A percentile compares a stretch with the other conserved stretches of the same genome.
phyloP scores from a whole-genome alignment of 2,329 filamentous ascomycete species.

The Xylariaceae sp. region DNA sequence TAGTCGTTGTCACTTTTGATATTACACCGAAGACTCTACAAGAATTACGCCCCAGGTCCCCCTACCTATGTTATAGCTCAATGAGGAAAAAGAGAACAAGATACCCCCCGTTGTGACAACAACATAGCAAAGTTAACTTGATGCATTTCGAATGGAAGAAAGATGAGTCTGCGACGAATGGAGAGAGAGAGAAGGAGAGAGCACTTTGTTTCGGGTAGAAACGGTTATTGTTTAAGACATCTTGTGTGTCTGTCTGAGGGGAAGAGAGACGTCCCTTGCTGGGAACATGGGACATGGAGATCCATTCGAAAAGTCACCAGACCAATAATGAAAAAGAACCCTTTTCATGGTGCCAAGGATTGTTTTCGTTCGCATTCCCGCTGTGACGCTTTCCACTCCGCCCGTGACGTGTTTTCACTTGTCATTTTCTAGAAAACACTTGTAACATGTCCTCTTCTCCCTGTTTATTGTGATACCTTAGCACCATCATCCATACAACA shows the following conservation, averaged over 20 bases:
- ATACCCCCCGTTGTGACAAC: slow-evolving; percentile 1
- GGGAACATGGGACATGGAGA: no score
- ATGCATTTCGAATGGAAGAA: not conserved
- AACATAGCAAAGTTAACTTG: not conserved
- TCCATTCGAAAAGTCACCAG: not conserved
- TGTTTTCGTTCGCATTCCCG: no score
- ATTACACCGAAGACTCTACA: not conserved
- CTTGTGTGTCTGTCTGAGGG: no score
- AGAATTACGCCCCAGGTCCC: not conserved
- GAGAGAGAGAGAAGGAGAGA: not conserved
- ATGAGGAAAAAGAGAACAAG: not conserved
- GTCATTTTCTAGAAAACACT: no score
- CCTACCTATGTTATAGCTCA: not conserved
- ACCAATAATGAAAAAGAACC: not conserved
- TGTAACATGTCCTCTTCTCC: no score
- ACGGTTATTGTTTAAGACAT: not conserved
- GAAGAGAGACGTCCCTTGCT: no score
- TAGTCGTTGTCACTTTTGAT: not conserved
- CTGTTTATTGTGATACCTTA: no score
- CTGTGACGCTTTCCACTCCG: no score
- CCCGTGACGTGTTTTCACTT: not conserved
- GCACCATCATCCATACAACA: no score
- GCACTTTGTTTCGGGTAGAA: not conserved
- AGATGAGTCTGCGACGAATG: not conserved
- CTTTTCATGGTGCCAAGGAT: no score